A percentile compares a stretch with the other conserved stretches of the same genome.
These are phyloP conservation scores for Colletotrichum sp. DNA, from an alignment of 2,329 filamentous ascomycete species.

Conservation along the genomic window DNA sequence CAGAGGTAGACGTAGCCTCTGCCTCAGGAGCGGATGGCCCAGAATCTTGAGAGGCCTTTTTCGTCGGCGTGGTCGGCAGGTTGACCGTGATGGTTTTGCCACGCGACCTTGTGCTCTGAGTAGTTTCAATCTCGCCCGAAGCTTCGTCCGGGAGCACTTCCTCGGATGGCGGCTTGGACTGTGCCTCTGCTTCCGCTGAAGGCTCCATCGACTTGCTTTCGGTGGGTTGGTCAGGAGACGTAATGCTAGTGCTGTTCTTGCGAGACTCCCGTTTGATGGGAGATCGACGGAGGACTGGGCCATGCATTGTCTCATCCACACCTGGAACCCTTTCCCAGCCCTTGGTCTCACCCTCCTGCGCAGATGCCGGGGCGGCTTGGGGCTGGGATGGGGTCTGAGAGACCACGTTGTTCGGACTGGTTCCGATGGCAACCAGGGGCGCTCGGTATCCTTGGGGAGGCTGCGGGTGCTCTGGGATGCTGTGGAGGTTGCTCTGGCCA, in stretches of 20 bases:
- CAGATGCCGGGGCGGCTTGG: neutral
- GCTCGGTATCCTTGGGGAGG: neutral
- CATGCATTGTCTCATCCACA: constrained; percentile 4
- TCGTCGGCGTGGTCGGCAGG: constrained; percentile 5
- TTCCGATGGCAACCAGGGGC: neutral
- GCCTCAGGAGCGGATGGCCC: neutral
- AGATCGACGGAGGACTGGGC: constrained; percentile 9
- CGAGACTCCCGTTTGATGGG: neutral
- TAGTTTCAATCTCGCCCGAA: neutral
- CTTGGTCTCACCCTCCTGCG: neutral
- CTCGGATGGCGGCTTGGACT: constrained; percentile 33
- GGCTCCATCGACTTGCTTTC: neutral
- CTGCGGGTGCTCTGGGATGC: neutral
- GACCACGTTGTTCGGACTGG: neutral
- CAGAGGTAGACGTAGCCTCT: neutral
- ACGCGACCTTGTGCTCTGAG: neutral
- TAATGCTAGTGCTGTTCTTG: neutral
- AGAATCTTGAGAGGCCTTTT: neutral
- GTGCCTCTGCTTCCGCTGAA: constrained; percentile 12
- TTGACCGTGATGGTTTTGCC: neutral
- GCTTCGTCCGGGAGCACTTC: constrained; percentile 24
- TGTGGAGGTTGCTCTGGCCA: neutral
- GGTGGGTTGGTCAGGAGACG: neutral
- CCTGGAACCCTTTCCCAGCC: constrained; percentile 3
- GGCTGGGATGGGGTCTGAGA: neutral